phyloP scores from a whole-genome alignment of 2,329 filamentous ascomycete species.

The Botryotinia calthae region DNA sequence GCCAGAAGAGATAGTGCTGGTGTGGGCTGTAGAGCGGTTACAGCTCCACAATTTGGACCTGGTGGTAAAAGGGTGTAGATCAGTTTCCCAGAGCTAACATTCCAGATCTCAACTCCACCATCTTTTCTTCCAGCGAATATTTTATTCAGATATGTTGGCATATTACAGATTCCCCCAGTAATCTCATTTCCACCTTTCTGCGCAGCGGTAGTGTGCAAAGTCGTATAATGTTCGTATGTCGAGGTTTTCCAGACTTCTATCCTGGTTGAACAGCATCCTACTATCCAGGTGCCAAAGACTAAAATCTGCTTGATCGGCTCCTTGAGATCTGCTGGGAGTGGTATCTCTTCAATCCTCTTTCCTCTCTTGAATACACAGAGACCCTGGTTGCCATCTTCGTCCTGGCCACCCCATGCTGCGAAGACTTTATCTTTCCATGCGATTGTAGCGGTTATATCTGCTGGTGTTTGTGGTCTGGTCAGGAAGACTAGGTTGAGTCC shows the following conservation, averaged over 20 bases:
- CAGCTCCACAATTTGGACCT: constrained; percentile 67
- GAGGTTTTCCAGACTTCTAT: constrained; percentile 87
- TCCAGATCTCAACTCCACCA: constrained; percentile 95
- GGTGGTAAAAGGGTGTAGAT: constrained; percentile 86
- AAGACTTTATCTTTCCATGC: constrained; percentile 86
- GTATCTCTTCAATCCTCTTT: constrained; percentile 75
- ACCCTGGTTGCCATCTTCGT: constrained; percentile 56
- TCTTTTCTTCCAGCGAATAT: constrained; percentile 85
- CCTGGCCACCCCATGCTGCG: constrained; percentile 78
- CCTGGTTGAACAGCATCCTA: constrained; percentile 71
- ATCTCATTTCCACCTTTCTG: constrained; percentile 63
- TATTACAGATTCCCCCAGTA: constrained; percentile 75
- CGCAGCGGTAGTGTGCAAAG: constrained; percentile 59
- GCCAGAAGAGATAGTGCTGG: constrained; percentile 83
- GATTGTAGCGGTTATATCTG: constrained; percentile 77
- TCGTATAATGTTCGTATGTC: constrained; percentile 87
- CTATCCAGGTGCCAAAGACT: constrained; percentile 87
- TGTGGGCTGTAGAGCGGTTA: constrained; percentile 83
- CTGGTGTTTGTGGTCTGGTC: constrained; percentile 84
- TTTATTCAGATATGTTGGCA: constrained; percentile 97
- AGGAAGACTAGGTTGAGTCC: constrained; percentile 93
- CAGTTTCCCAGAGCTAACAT: constrained; percentile 85
- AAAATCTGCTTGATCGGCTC: constrained; percentile 76
- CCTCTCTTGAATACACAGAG: constrained; percentile 92
- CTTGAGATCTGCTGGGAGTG: constrained; percentile 60